Percentiles rank a stretch among this genome's conserved stretches.
phyloP scores from a whole-genome alignment of 2,329 filamentous ascomycete species.

The Colletotrichum tropicale region DNA sequence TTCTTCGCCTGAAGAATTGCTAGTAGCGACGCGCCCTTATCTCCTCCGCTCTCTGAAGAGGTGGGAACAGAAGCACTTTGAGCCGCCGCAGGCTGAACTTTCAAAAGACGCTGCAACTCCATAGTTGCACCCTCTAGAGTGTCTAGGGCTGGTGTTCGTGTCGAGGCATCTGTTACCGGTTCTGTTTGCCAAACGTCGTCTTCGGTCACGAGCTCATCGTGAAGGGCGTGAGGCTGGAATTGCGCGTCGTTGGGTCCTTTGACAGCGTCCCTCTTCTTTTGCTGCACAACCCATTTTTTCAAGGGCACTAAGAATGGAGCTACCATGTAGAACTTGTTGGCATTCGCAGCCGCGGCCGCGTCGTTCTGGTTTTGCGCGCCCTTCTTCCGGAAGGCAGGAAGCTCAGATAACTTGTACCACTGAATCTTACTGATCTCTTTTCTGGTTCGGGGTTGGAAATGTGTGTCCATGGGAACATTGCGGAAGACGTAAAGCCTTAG shows the following conservation, averaged over 20 bases:
- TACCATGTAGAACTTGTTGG: slow-evolving; percentile 97
- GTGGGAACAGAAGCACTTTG: slow-evolving; percentile 47
- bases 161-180: slow-evolving; percentile 29
- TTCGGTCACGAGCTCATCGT: slow-evolving; percentile 65
- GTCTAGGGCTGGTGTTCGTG: slow-evolving; percentile 44
- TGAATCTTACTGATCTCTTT: slow-evolving; percentile 98
- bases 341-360: slow-evolving; percentile 59
- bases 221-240: slow-evolving; percentile 45
- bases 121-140: slow-evolving; percentile 55
- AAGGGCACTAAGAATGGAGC: slow-evolving; percentile 86
- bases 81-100: slow-evolving; percentile 57
- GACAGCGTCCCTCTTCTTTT: slow-evolving; percentile 73
- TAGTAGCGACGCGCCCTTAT: slow-evolving; percentile 57
- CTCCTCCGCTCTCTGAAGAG: slow-evolving; percentile 30
- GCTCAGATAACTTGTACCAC: slow-evolving; percentile 90
- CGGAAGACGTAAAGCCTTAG: slow-evolving; percentile 92
- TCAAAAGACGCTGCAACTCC: slow-evolving; percentile 60
- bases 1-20: slow-evolving; percentile 53
- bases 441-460: slow-evolving; percentile 87
- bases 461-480: slow-evolving; percentile 82
- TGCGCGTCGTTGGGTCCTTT: slow-evolving; percentile 45
- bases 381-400: slow-evolving; percentile 82
- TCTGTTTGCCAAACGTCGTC: slow-evolving; percentile 60
- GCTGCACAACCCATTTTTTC: slow-evolving; percentile 88
- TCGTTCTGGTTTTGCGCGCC: slow-evolving; percentile 61